Conservation (phyloP, 805 yeast genomes). For the Lachancea nothofagi region DNA sequence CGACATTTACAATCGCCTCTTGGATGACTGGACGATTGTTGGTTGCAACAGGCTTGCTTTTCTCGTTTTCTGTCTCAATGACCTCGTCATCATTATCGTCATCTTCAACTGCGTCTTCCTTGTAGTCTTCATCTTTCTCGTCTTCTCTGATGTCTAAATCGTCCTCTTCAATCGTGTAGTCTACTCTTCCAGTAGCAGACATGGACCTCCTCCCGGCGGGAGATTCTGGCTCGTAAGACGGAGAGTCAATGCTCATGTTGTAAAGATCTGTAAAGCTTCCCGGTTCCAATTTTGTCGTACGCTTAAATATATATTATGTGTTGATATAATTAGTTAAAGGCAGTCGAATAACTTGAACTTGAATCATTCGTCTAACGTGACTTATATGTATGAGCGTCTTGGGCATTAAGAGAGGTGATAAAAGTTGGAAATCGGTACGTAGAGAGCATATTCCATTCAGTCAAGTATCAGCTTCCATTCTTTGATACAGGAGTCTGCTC, state of each 20-base stretch:
- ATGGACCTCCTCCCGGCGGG: conserved; percentile 18
- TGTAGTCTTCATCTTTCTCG: conserved; percentile 26
- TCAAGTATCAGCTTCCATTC: conserved; percentile 47
- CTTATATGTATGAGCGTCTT: background rate
- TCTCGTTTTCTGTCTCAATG: conserved; percentile 15
- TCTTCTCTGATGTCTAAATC: conserved; percentile 32
- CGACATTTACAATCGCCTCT: conserved; percentile 8
- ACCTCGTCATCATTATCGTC: conserved; percentile 21
- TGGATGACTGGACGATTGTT: conserved; percentile 19
- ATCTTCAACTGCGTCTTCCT: conserved; percentile 27
- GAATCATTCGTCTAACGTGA: background rate
- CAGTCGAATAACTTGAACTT: background rate
- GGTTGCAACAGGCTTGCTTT: conserved; percentile 18
- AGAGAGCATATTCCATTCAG: background rate
- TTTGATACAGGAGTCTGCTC: conserved; percentile 77
- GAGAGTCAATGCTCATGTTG: conserved; percentile 3
- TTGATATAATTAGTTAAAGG: background rate
- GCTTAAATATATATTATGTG: background rate
- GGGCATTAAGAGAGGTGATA: background rate
- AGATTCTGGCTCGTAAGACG: conserved; percentile 4
- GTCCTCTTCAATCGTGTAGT: conserved; percentile 29
- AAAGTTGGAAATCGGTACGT: background rate
- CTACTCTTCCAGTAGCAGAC: conserved; percentile 19
- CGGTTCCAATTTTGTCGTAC: background rate
- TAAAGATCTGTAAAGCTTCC: too few species aligned